Conservation (phyloP, 768 basidiomycete species). For the Pulveroboletus sp. region DNA sequence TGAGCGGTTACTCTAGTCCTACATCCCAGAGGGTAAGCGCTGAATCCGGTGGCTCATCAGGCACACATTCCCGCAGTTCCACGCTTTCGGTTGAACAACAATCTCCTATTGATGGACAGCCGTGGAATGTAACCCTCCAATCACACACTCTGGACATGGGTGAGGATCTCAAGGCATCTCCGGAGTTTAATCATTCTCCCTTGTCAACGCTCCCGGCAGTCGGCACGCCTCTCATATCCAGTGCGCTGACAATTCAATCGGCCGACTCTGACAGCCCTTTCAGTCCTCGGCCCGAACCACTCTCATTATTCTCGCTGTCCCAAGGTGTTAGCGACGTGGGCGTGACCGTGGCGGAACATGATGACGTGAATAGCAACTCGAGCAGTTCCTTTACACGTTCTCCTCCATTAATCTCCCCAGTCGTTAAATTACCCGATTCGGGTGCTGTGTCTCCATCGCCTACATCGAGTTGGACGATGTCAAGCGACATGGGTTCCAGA, state of each 20-base stretch:
- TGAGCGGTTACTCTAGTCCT: constrained; percentile 30
- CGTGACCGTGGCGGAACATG: constrained; percentile 4
- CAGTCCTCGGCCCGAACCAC: constrained; percentile 26
- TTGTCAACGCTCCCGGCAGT: constrained; percentile 28
- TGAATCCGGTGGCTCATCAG: constrained; percentile 12
- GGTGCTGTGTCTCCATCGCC: constrained; percentile 18
- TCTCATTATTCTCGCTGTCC: constrained; percentile 17
- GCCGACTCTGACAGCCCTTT: constrained; percentile 22
- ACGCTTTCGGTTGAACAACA: constrained; percentile 28
- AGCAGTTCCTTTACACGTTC: constrained; percentile 24
- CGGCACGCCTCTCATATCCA: constrained; percentile 26
- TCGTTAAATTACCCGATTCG: constrained; percentile 27
- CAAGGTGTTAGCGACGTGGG: constrained; percentile 7
- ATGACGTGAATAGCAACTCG: constrained; percentile 18
- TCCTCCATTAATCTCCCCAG: constrained; percentile 26
- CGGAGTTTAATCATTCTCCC: constrained; percentile 28
- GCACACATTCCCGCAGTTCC: constrained; percentile 27
- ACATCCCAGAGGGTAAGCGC: constrained; percentile 21
- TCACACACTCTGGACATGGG: constrained; percentile 6
- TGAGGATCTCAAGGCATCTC: constrained; percentile 9
- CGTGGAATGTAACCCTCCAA: constrained; percentile 7
- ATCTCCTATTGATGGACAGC: constrained; percentile 18
- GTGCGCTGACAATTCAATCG: constrained; percentile 9
- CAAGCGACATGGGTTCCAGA: constrained; percentile 21
- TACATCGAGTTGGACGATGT: constrained; percentile 28